Evolutionary conservation across 257 asterid species (phyloP).

Genomic region (Nicotiana attenuata): DNA sequence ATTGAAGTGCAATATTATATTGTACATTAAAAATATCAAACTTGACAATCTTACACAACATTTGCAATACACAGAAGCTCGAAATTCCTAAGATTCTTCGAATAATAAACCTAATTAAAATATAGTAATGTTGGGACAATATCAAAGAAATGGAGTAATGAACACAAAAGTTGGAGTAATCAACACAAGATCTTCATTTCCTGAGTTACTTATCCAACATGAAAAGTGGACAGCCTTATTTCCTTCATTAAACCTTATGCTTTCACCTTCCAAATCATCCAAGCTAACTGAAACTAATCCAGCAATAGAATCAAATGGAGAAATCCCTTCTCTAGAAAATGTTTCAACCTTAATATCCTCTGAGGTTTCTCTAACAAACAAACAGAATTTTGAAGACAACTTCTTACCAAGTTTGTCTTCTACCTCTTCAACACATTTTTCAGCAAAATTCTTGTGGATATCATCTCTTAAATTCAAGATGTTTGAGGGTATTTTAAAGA

Average conservation of each 20-base stretch:
- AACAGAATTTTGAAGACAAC: constrained; percentile 23
- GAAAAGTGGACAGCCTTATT: constrained; percentile 35
- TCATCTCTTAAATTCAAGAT: constrained; percentile 9
- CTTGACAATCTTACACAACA: too few species aligned
- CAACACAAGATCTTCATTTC: constrained; percentile 48
- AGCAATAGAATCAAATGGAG: background rate
- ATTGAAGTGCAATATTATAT: too few species aligned
- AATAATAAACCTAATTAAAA: too few species aligned
- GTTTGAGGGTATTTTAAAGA: constrained; percentile 25
- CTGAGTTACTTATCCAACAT: constrained; percentile 46
- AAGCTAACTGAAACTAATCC: constrained; percentile 24
- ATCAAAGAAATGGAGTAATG: background rate
- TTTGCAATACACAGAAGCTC: too few species aligned
- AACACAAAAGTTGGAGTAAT: constrained; percentile 26
- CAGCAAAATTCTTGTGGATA: constrained; percentile 32
- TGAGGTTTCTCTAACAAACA: constrained; percentile 23
- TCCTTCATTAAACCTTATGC: constrained; percentile 35
- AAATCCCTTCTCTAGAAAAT: constrained; percentile 20
- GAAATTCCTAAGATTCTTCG: too few species aligned
- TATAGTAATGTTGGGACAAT: background rate
- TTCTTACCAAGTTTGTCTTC: constrained; percentile 24
- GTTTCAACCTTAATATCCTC: constrained; percentile 31
- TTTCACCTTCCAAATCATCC: constrained; percentile 35
- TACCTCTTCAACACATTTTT: constrained; percentile 35
- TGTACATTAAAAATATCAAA: too few species aligned